A percentile compares a stretch with the other conserved stretches of the same genome.
These are phyloP conservation scores for Daedaleopsis nitida DNA, from an alignment of 768 basidiomycete species.

Conservation along the genomic window DNA sequence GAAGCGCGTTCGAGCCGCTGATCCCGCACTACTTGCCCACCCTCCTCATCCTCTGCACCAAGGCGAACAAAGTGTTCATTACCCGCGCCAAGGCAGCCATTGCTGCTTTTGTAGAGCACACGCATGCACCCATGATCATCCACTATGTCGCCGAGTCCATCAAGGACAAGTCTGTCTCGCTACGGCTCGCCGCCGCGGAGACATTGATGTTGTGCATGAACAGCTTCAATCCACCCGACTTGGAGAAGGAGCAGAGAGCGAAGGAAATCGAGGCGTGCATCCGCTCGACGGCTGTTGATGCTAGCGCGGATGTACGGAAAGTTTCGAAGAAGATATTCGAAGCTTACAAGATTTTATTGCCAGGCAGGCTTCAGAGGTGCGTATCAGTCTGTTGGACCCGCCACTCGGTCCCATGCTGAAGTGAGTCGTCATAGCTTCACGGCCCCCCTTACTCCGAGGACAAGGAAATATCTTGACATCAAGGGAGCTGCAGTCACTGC, in stretches of 20 bases:
- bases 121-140: constrained; percentile 66
- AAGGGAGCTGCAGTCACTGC: constrained; percentile 19
- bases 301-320: constrained; percentile 75
- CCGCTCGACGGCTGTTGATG: constrained; percentile 65
- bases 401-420: constrained; percentile 8
- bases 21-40: constrained; percentile 68
- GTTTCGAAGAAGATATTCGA: constrained; percentile 71
- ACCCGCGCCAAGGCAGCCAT: constrained; percentile 66
- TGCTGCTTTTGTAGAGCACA: constrained; percentile 60
- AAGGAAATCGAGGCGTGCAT: constrained; percentile 73
- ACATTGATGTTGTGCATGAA: constrained; percentile 66
- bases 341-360: constrained; percentile 72
- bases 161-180: constrained; percentile 68
- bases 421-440: constrained; percentile 54
- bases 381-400: constrained; percentile 20
- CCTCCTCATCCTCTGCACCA: constrained; percentile 65
- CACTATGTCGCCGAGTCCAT: constrained; percentile 58
- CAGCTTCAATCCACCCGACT: constrained; percentile 76
- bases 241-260: constrained; percentile 68
- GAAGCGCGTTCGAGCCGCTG: constrained; percentile 64
- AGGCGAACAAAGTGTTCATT: constrained; percentile 79
- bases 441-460: constrained; percentile 71
- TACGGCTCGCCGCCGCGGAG: constrained; percentile 69
- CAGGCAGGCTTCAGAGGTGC: constrained; percentile 67
- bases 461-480: constrained; percentile 73